Evolutionary conservation across 495 filamentous ascomycete genomes (phyloP).

Genomic region (Penicillium herquei): DNA sequence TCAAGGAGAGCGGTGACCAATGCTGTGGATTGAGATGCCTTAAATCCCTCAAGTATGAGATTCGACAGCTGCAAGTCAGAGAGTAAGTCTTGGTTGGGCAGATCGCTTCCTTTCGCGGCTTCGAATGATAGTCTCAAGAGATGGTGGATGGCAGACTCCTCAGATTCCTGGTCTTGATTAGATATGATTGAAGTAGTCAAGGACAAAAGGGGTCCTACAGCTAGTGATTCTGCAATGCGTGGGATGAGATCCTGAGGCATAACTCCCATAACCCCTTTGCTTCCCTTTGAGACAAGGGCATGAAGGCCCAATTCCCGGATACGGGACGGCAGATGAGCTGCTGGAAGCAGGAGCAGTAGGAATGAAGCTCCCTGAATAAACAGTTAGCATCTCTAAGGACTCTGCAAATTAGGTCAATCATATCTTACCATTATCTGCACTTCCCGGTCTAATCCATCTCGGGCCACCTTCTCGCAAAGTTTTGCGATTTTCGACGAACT

Average conservation of each 20-base stretch:
- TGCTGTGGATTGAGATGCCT: constrained; percentile 7
- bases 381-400: background rate
- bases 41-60: constrained; percentile 25
- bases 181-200: background rate
- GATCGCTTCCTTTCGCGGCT: constrained; percentile 13
- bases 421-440: constrained; percentile 45
- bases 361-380: constrained; percentile 37
- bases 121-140: constrained; percentile 26
- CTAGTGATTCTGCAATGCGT: constrained; percentile 23
- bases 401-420: background rate
- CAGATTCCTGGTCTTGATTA: constrained; percentile 16
- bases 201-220: constrained; percentile 18
- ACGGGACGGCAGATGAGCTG: constrained; percentile 20
- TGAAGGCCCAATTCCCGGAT: constrained; percentile 26
- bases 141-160: constrained; percentile 21
- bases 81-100: constrained; percentile 2
- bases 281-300: constrained; percentile 30
- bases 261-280: constrained; percentile 14
- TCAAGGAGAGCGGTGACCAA: constrained; percentile 8
- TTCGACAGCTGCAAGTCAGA: constrained; percentile 23
- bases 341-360: constrained; percentile 30
- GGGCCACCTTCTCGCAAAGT: constrained; percentile 49
- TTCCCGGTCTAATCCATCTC: constrained; percentile 31
- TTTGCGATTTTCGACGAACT: constrained; percentile 48
- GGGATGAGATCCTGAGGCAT: constrained; percentile 25